phyloP scores from a whole-genome alignment of 2,329 filamentous ascomycete genomes.

The Talaromyces islandicus region DNA sequence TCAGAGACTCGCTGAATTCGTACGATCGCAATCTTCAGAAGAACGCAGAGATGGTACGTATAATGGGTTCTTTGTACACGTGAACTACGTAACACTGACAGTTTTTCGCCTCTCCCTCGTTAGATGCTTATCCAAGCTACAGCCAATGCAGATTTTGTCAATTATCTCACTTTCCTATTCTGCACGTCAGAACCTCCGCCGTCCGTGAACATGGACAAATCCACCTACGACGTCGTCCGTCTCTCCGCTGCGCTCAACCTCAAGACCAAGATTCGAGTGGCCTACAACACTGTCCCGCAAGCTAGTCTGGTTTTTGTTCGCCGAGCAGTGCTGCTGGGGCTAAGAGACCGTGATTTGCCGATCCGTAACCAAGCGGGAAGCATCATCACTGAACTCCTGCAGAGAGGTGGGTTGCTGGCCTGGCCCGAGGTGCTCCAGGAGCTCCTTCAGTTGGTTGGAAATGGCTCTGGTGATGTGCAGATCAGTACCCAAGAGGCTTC shows the following conservation, averaged over 20 bases:
- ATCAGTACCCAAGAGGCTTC: slow-evolving; percentile 80
- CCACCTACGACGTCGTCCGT: slow-evolving; percentile 68
- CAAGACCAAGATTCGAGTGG: slow-evolving; percentile 80
- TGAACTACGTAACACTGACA: background rate
- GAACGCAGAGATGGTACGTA: slow-evolving; percentile 71
- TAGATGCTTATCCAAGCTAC: slow-evolving; percentile 93
- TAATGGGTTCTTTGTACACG: too few species aligned
- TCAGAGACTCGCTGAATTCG: slow-evolving; percentile 86
- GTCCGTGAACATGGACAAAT: slow-evolving; percentile 49
- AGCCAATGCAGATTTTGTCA: slow-evolving; percentile 85
- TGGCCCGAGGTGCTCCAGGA: slow-evolving; percentile 90
- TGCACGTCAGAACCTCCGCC: slow-evolving; percentile 60
- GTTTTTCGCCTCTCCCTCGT: background rate
- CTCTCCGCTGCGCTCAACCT: slow-evolving; percentile 88
- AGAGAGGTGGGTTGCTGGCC: slow-evolving; percentile 73
- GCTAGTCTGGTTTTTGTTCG: slow-evolving; percentile 71
- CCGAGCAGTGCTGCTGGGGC: slow-evolving; percentile 66
- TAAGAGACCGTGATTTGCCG: slow-evolving; percentile 75
- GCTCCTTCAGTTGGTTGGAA: slow-evolving; percentile 70
- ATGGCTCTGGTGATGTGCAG: slow-evolving; percentile 61
- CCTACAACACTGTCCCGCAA: slow-evolving; percentile 70
- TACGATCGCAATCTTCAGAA: slow-evolving; percentile 75
- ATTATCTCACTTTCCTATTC: slow-evolving; percentile 91
- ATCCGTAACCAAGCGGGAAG: slow-evolving; percentile 87
- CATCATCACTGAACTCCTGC: slow-evolving; percentile 87